These are phyloP conservation scores for Penicillium subrubescens DNA, from an alignment of 495 filamentous ascomycete species.

Conservation along the genomic window DNA sequence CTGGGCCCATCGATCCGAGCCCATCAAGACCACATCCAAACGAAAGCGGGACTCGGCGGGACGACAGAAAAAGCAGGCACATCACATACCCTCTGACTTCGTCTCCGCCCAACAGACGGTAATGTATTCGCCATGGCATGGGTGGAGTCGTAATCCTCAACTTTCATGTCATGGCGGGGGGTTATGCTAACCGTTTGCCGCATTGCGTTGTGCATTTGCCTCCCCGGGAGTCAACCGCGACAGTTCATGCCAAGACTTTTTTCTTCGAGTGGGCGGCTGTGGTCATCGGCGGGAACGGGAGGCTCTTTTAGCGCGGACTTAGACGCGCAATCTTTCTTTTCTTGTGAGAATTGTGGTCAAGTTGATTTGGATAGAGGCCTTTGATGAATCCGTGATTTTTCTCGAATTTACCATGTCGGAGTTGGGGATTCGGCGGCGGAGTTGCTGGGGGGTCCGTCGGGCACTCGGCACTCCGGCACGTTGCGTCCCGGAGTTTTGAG, in stretches of 20 bases:
- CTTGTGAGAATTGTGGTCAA: neutral
- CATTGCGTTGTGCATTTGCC: conserved; percentile 27
- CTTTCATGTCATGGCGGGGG: conserved; percentile 10
- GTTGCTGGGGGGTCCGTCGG: neutral
- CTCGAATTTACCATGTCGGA: neutral
- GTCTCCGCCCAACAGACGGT: conserved; percentile 9
- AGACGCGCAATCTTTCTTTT: neutral
- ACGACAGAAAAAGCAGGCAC: neutral
- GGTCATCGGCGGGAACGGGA: neutral
- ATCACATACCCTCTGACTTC: conserved; percentile 19
- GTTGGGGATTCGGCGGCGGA: neutral
- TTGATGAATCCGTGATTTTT: neutral
- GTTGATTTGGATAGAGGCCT: neutral
- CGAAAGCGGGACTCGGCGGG: neutral
- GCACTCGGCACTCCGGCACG: neutral
- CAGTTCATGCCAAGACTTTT: conserved; percentile 23
- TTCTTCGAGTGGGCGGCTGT: conserved; percentile 1
- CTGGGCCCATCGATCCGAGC: neutral
- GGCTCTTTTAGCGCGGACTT: conserved; percentile 3
- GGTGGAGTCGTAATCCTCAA: conserved; percentile 13
- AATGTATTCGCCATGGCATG: conserved; percentile 7
- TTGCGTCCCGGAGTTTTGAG: neutral
- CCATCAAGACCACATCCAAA: neutral
- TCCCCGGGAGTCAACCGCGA: conserved; percentile 8
- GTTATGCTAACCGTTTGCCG: conserved; percentile 18